Conservation (phyloP, 352 stramenopile genomes). For the Globisporangium cystogenes region DNA sequence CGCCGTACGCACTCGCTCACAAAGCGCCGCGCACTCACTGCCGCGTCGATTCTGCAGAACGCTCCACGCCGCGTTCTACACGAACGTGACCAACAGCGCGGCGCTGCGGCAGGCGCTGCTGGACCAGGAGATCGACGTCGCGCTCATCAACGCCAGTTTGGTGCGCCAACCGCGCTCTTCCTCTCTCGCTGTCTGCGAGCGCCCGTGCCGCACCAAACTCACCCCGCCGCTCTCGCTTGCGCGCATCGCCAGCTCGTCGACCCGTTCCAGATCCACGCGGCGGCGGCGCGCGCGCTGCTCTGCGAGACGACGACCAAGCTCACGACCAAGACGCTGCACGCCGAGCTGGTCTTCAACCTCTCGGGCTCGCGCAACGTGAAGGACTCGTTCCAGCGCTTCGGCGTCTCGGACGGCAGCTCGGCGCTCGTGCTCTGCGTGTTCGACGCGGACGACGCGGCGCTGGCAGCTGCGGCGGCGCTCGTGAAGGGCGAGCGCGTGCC, state of each 20-base stretch:
- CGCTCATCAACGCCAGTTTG: constrained; percentile 69
- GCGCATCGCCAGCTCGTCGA: constrained; percentile 40
- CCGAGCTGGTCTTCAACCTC: constrained; percentile 85
- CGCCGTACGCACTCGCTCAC: too few relatives aligned
- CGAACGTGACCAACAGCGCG: constrained; percentile 62
- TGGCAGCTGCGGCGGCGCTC: constrained; percentile 29
- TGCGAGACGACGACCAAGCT: constrained; percentile 48
- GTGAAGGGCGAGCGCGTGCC: constrained; percentile 48
- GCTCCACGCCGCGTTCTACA: constrained; percentile 70
- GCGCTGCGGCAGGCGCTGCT: constrained; percentile 50
- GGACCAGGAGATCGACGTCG: constrained; percentile 61
- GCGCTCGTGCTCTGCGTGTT: constrained; percentile 71
- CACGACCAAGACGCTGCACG: constrained; percentile 73
- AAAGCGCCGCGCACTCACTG: too few relatives aligned
- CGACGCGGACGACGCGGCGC: constrained; percentile 42
- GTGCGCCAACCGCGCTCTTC: constrained; percentile 14
- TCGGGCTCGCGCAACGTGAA: constrained; percentile 78
- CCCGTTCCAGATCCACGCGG: constrained; percentile 71
- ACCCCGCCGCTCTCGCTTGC: neutral
- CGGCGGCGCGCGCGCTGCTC: constrained; percentile 63
- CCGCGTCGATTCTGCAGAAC: too few relatives aligned
- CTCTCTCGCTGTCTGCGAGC: neutral
- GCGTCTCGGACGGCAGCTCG: constrained; percentile 46
- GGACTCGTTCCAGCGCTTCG: constrained; percentile 80
- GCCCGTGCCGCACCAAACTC: too few relatives aligned